Base-by-base conservation (phyloP, 345 rosid species). In the Ailanthus altissimus region DNA sequence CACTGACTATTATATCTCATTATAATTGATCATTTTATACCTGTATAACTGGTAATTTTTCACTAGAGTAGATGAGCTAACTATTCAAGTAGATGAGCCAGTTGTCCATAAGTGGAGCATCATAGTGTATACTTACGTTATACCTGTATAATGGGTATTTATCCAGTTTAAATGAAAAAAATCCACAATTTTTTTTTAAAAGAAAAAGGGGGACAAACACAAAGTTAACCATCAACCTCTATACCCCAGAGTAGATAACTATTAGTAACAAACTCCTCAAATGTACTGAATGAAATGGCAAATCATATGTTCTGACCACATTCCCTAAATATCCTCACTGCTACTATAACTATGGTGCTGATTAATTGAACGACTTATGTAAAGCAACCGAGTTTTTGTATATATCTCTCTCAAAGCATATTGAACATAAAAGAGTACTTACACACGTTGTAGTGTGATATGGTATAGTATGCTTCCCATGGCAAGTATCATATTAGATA, bases 401-500 rank as follows among this genome's bases (percentile, higher is more conserved):
- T 59, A 5, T 20, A 0, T 42, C 25, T 54, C 14, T 20, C 8
- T 59, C 54, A 61, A 43, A 63, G 62, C 56, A 56, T 40, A 56
- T 64, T 26, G 40, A 70, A 38, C 14, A 38, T 15, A 25, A 45
- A 40, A 36, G 21, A 50, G 67, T 63, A 88, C 97, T 87, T 85
- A 96, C 99, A 91, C 77, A 59, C 80, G 89, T 66, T 87, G 98
- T 84, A 96, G 77, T 0, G 97, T 87, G 79, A 94, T 89, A 77
- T 94, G 99, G 85, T 90, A 92, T 53, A 92, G 81, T 97, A 96
- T 88, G 86, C 99, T 96, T 69, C 99, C 98, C 20, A 96, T 89
- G 78, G 90, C 92, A 70, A 96, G 98, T 57, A 88, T 83, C 88
- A 96, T 89, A 81, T 96, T 96, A 8, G 98, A 96, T 25, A 96